Conservation (phyloP, 2,329 filamentous ascomycete species). For the Lecanicillium sp. region DNA sequence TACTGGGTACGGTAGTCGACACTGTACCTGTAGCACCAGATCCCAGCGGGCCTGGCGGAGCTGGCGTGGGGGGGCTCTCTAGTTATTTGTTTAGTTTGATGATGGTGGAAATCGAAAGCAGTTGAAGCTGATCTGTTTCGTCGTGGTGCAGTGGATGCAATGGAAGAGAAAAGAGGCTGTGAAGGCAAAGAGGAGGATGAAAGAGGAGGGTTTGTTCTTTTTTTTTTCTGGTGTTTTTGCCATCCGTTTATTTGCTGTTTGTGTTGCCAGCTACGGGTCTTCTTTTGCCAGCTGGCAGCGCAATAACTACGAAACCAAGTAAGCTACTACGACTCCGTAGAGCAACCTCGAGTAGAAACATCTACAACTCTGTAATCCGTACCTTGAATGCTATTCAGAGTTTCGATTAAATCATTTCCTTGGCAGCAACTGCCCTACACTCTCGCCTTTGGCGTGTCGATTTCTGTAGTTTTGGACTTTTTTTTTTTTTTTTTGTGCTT, state of each 20-base stretch:
- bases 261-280: too few species aligned
- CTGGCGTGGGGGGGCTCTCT: background rate
- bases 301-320: too few species aligned
- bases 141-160: background rate
- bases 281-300: too few species aligned
- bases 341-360: too few species aligned
- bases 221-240: too few species aligned
- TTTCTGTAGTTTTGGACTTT: background rate
- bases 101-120: constrained; percentile 3
- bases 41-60: too few species aligned
- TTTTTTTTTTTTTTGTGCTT: background rate
- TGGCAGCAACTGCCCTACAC: background rate
- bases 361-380: too few species aligned
- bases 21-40: constrained; percentile 6
- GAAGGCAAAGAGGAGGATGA: too few species aligned
- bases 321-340: too few species aligned
- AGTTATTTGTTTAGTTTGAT: constrained; percentile 14
- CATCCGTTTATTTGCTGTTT: too few species aligned
- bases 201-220: too few species aligned
- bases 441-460: background rate
- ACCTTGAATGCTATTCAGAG: background rate
- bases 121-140: constrained; percentile 11
- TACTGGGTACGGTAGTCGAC: constrained; percentile 5
- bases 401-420: background rate
- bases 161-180: background rate